Conservation (phyloP, 306 rosid genomes). For the Fagus crenata region DNA sequence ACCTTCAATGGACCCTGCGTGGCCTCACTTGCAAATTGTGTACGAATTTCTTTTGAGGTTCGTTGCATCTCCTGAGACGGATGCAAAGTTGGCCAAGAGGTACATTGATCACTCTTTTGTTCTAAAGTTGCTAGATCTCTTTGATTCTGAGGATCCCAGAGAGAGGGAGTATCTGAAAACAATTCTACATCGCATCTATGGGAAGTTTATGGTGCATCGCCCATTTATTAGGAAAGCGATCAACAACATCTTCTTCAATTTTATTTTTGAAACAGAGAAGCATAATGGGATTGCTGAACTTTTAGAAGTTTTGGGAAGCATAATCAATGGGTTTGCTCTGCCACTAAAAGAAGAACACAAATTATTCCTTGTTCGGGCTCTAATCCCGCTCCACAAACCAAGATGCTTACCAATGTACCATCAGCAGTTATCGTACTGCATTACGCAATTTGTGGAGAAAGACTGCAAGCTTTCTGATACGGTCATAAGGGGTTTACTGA, state of each 20-base stretch:
- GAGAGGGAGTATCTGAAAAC: slow-evolving; percentile 69
- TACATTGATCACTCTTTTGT: slow-evolving; percentile 66
- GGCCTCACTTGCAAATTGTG: slow-evolving; percentile 70
- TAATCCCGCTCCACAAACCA: slow-evolving; percentile 73
- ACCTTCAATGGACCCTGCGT: slow-evolving; percentile 57
- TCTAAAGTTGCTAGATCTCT: slow-evolving; percentile 65
- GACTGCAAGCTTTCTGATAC: slow-evolving; percentile 61
- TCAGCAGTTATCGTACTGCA: slow-evolving; percentile 67
- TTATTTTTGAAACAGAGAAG: slow-evolving; percentile 62
- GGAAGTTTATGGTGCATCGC: slow-evolving; percentile 68
- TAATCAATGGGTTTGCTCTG: slow-evolving; percentile 61
- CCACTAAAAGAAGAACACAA: slow-evolving; percentile 72
- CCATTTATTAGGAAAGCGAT: slow-evolving; percentile 67
- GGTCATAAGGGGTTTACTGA: slow-evolving; percentile 51
- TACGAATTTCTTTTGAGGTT: slow-evolving; percentile 57
- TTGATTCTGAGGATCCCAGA: slow-evolving; percentile 63
- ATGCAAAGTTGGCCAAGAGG: slow-evolving; percentile 64
- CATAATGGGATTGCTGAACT: slow-evolving; percentile 67
- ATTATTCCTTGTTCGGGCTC: slow-evolving; percentile 54
- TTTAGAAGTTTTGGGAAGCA: slow-evolving; percentile 69
- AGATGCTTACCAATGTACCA: slow-evolving; percentile 62
- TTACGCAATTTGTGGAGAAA: slow-evolving; percentile 60
- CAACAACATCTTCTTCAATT: slow-evolving; percentile 55
- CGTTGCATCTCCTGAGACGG: slow-evolving; percentile 59
- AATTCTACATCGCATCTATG: slow-evolving; percentile 58